Evolutionary conservation across 345 rosid genomes (phyloP), one percentile per base, ranked within the genome.

Genomic region (Ceriops decandra): DNA sequence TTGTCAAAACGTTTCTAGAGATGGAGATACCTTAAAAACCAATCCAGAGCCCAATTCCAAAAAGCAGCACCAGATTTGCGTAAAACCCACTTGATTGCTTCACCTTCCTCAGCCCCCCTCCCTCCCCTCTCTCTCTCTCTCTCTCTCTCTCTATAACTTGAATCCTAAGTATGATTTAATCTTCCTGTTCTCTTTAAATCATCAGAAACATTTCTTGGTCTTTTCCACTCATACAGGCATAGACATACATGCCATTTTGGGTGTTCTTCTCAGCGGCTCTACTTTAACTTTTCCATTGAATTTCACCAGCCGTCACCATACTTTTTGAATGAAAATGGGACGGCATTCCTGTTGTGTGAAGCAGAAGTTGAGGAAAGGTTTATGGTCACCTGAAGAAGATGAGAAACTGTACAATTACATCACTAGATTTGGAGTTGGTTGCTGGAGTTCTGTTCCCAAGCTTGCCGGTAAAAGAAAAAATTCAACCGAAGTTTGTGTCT

Each of bases 341-440:
- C 82, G 86, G 28, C 81, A 85, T 82, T 80, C 87, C 19, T 87
- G 86, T 69, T 78, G 85, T 56, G 57, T 80, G 24, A 85, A 87
- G 80, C 87, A 87, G 61, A 87, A 87, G 72, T 47, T 87, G 20
- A 77, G 92, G 74, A 87, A 87, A 78, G 92, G 92, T 8, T 66
- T 87, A 49, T 87, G 92, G 92, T 87, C 92, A 19, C 92, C 92
- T 11, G 92, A 87, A 60, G 92, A 87, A 76, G 92, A 87, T 58
- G 92, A 87, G 84, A 87, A 82, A 59, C 79, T 87, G 26, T 81
- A 67, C 80, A 85, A 87, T 71, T 73, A 87, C 80, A 85, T 87
- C 22, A 77, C 88, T 2, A 76, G 82, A 60, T 82, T 74, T 24
- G 92, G 92, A 15, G 87, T 84, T 47, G 89, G 89, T 27, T 87